Evolutionary conservation across 306 rosid genomes (phyloP), one percentile per base, ranked within the genome.

Genomic region (Spatholobus suberectus): DNA sequence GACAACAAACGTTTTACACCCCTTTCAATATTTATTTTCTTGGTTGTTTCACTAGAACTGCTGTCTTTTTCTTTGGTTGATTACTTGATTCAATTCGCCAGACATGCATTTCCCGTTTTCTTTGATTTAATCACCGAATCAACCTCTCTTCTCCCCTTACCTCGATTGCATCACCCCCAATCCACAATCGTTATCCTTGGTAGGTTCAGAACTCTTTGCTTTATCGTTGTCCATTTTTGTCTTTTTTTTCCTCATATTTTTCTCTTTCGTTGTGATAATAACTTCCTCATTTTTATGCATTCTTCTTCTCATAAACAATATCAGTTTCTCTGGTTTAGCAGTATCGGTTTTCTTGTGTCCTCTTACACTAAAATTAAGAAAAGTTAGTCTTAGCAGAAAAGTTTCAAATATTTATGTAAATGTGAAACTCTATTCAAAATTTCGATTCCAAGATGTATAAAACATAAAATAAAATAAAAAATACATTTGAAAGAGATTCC

Each of bases 21-120:
- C 51, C 69, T 58, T 82, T 17, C 40, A 8, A 35, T 26, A 59
- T 79, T 59, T 17, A 21, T 74, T 34, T 5, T 66, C 74, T 77
- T 82, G 7, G 37, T 65, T 11, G 72, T n/a, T 86, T 84, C 85
- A 11, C 44, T 40, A 5, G 82, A 65, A 26, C 44, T 81, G 17
- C 15, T 23, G 18, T 29, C 75, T 52, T 83, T 75, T 6, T 27
- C 51, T 66, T 59, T 58, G 43, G 8, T 24, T 59, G 71, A n/a
- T n/a, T n/a, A n/a, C 32, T 29, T 29, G 3, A 29, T 1, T 29
- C 3, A 3, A 32, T 23, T 76, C 26, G 1, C 41, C 20, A 8
- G 14, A 2, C 17, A 46, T 58, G 23, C 29, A 12, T 18, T n/a
- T 68, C 17, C 20, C 59, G 35, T 43, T 55, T 6, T 70, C 70